phyloP scores from a whole-genome alignment of 2,329 filamentous ascomycete genomes.

The Coleophoma eucalyptorum region DNA sequence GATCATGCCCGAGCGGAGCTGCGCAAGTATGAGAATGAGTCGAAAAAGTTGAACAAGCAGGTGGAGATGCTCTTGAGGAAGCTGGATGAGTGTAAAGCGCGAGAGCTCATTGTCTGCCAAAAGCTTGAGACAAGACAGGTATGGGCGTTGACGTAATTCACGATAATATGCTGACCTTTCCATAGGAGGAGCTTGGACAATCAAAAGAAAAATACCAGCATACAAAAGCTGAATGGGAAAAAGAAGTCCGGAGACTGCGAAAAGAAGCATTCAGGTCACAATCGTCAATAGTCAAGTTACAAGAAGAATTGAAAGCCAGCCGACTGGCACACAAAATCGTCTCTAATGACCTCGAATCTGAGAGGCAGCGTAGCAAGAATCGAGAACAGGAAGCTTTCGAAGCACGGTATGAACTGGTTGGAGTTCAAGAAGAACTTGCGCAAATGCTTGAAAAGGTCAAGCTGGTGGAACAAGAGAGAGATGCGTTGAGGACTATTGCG shows the following conservation, averaged over 20 bases:
- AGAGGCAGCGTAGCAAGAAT: slow-evolving; percentile 57
- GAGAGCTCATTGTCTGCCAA: slow-evolving; percentile 64
- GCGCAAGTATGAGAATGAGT: slow-evolving; percentile 59
- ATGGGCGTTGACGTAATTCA: slow-evolving; percentile 32
- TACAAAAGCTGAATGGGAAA: slow-evolving; percentile 67
- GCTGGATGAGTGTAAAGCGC: slow-evolving; percentile 60
- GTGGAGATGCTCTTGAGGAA: slow-evolving; percentile 46
- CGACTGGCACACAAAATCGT: slow-evolving; percentile 46
- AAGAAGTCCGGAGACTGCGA: slow-evolving; percentile 64
- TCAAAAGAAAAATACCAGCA: slow-evolving; percentile 67
- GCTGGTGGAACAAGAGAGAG: slow-evolving; percentile 69
- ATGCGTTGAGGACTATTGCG: slow-evolving; percentile 67
- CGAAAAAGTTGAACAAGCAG: slow-evolving; percentile 48
- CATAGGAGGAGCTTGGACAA: slow-evolving; percentile 65
- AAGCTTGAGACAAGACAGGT: slow-evolving; percentile 68
- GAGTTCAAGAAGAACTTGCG: slow-evolving; percentile 63
- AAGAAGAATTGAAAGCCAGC: slow-evolving; percentile 67
- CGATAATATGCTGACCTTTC: slow-evolving; percentile 14
- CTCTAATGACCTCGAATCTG: slow-evolving; percentile 57
- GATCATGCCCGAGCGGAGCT: slow-evolving; percentile 51
- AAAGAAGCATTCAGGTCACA: slow-evolving; percentile 77
- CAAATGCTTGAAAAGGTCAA: slow-evolving; percentile 59
- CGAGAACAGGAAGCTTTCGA: slow-evolving; percentile 68
- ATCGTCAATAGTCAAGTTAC: slow-evolving; percentile 64
- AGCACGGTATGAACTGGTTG: slow-evolving; percentile 61